Conservation (phyloP, 1,284 basidiomycete species). For the Amylostereum chailletii region DNA sequence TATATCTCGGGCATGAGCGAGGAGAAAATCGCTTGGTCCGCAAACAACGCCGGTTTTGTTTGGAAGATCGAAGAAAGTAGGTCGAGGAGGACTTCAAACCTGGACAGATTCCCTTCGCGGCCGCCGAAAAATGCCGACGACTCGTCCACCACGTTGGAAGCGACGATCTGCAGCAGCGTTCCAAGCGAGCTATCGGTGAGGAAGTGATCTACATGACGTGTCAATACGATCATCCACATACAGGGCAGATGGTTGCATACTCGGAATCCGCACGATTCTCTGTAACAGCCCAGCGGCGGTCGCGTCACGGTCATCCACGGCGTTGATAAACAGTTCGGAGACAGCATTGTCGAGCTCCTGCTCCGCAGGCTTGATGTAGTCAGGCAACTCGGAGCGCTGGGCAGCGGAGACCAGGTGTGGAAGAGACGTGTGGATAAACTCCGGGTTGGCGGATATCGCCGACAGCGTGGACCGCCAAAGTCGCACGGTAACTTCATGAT, state of each 20-base stretch:
- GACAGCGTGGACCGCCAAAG: slow-evolving; percentile 39
- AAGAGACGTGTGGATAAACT: slow-evolving; percentile 19
- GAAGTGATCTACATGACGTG: slow-evolving; percentile 20
- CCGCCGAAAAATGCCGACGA: slow-evolving; percentile 6
- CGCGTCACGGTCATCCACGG: slow-evolving; percentile 11
- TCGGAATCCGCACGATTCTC: slow-evolving; percentile 27
- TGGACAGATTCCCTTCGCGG: background rate
- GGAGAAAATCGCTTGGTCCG: slow-evolving; percentile 6
- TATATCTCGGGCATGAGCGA: slow-evolving; percentile 36
- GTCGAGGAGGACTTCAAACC: slow-evolving; percentile 5
- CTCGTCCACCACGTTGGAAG: slow-evolving; percentile 8
- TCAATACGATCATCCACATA: slow-evolving; percentile 3
- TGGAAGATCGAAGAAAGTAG: slow-evolving; percentile 13
- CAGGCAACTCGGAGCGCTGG: slow-evolving; percentile 25
- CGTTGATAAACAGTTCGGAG: slow-evolving; percentile 22
- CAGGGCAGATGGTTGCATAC: slow-evolving; percentile 16
- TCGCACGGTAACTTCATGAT: slow-evolving; percentile 21
- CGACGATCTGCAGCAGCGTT: slow-evolving; percentile 10
- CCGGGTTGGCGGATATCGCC: slow-evolving; percentile 23
- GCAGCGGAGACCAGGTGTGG: slow-evolving; percentile 30
- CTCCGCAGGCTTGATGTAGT: slow-evolving; percentile 28
- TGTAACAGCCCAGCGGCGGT: slow-evolving; percentile 21
- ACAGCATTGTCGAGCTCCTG: slow-evolving; percentile 33
- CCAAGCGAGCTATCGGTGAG: slow-evolving; percentile 29
- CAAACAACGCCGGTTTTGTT: slow-evolving; percentile 11